Percentiles rank a stretch among this genome's conserved stretches.
These are phyloP conservation scores for Kwoniella bestiolae DNA, from an alignment of 768 basidiomycete species.

Conservation along the genomic window DNA sequence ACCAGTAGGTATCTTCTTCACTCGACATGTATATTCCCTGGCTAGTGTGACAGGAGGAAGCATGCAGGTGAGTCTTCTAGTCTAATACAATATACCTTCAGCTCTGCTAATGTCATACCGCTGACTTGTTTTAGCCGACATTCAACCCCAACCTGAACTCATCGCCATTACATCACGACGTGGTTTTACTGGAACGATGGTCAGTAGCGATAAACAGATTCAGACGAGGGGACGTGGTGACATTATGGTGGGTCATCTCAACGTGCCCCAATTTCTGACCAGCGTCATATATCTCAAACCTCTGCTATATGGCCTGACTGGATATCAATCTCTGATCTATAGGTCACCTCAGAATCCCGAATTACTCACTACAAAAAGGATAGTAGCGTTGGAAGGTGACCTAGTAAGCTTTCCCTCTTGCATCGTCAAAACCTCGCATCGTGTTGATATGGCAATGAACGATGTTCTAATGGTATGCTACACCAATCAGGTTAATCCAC, in stretches of 20 bases:
- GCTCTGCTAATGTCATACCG: no score
- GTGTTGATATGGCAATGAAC: no score
- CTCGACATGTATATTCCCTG: conserved; percentile 54
- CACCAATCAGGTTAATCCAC: conserved; percentile 44
- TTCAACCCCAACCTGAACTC: conserved; percentile 54
- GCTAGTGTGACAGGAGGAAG: conserved; percentile 51
- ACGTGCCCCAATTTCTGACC: no score
- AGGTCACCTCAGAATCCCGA: conserved; percentile 57
- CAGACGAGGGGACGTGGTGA: conserved; percentile 55
- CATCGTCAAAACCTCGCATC: no score
- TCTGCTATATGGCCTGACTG: no score
- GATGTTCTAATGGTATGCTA: no score
- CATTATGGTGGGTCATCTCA: conserved; percentile 46
- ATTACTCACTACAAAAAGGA: conserved; percentile 57
- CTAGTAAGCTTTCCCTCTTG: conserved; percentile 36
- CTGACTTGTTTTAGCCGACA: conserved; percentile 48
- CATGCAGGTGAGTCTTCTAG: conserved; percentile 57
- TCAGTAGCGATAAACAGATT: conserved; percentile 43
- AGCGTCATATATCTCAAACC: no score
- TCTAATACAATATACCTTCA: no score
- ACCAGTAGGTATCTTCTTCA: conserved; percentile 57
- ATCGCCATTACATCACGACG: conserved; percentile 52
- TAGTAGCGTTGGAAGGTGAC: conserved; percentile 57
- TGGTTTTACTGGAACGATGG: conserved; percentile 57
- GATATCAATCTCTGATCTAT: no score